A percentile compares a stretch with the other conserved stretches of the same genome.
These are phyloP conservation scores for Suhomyces choctaworum DNA, from an alignment of 1,139 yeast species.

Conservation along the genomic window DNA sequence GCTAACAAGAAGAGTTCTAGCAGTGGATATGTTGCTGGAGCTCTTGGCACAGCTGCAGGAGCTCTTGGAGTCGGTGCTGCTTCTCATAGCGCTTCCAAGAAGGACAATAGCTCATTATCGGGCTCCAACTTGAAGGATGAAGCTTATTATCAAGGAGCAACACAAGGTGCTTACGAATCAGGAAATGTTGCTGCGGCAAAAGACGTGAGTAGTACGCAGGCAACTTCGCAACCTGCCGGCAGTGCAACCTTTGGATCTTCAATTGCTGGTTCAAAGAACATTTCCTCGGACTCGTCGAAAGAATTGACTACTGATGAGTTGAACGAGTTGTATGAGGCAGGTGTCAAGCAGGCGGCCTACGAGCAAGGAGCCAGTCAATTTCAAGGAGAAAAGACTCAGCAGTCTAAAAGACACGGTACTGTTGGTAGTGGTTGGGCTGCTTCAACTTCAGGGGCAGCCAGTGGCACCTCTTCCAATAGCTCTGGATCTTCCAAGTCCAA, in stretches of 20 bases:
- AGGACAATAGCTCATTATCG: too few species aligned
- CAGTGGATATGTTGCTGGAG: too few species aligned
- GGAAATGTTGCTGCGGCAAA: slow-evolving; percentile 6
- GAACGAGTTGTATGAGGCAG: slow-evolving; percentile 16
- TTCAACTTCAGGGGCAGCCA: neutral
- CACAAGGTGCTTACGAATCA: slow-evolving; percentile 8
- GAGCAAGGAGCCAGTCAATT: slow-evolving; percentile 16
- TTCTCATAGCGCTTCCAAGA: too few species aligned
- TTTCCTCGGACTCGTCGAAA: neutral
- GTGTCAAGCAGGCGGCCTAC: slow-evolving; percentile 17
- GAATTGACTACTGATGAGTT: slow-evolving; percentile 3
- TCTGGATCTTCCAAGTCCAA: slow-evolving; percentile 1
- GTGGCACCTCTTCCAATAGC: neutral
- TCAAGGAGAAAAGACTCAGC: neutral
- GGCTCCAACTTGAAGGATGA: neutral
- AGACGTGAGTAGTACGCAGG: slow-evolving; percentile 4
- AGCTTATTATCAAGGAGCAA: neutral
- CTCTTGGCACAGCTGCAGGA: too few species aligned
- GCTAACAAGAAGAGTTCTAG: too few species aligned
- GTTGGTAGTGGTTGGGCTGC: neutral
- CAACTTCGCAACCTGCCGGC: neutral
- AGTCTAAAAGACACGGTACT: neutral
- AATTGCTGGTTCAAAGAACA: neutral
- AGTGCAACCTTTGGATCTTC: neutral
- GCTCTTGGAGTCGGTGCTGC: too few species aligned